Evolutionary conservation across 768 basidiomycete species (phyloP), one percentile per base, ranked within the genome.

Genomic region (Podaxis sp.): DNA sequence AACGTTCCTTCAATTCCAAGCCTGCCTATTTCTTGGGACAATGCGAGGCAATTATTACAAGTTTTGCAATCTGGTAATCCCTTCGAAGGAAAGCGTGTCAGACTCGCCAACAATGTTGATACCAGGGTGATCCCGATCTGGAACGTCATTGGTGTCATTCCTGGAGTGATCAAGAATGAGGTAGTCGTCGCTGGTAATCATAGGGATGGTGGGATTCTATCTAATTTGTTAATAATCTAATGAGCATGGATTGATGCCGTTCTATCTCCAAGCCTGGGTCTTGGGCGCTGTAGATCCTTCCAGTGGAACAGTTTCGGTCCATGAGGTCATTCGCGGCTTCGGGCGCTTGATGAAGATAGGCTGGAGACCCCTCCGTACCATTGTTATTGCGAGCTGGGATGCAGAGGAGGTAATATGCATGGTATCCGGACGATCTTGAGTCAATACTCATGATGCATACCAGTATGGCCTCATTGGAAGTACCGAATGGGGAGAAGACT

Each of bases 401-500:
- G 90, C 82, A 2, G 89, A 90, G 71, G 88, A 89, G 75, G 80
- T 82, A 69, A 83, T 86, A 13, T 8, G 9, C 19, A 11, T 40
- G 25, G 55, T 15, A 24, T 38, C 36, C 3, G 13, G 15, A 9
- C n/a, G 17, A 4, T 7, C 7, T 4, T 41, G 15, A 19, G 22
- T 22, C 43, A 51, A 57, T 24, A 24, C 54, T 27, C 36, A 37
- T 25, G 36, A 33, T 24, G 2, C 3, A 51, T 25, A 33, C 2
- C 43, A 82, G 79, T 80, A 79, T 52, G 91, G 90, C 29, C 80
- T 93, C 41, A 72, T 91, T 40, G 95, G 96, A 33, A 90, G 87
- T 67, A 95, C 93, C 2, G 96, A 97, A 74, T 96, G 89, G 84
- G 93, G 89, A 2, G 96, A 97, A 71, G 96, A 98, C 70, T 98